These are phyloP conservation scores for Sporisorium sorghi DNA, from an alignment of 1,284 basidiomycete species.

Conservation along the genomic window DNA sequence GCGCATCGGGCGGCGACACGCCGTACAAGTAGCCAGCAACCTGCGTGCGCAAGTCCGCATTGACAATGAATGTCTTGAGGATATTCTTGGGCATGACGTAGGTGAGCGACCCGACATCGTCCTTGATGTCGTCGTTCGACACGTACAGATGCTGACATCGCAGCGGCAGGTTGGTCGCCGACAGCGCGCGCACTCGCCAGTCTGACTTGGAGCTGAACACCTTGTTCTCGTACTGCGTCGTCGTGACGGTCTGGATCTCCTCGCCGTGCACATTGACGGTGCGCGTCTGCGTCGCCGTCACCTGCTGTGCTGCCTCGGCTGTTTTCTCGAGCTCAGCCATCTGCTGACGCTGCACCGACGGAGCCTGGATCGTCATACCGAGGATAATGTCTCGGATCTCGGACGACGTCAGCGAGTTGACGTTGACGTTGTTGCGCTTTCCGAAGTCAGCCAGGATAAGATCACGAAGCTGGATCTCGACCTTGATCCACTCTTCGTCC, in stretches of 20 bases:
- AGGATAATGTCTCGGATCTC: conserved; percentile 77
- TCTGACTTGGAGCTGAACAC: conserved; percentile 98
- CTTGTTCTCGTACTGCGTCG: conserved; percentile 97
- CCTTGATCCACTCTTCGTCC: conserved; percentile 99
- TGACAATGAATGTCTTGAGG: conserved; percentile 91
- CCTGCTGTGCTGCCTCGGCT: conserved; percentile 90
- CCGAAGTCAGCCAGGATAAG: conserved; percentile 84
- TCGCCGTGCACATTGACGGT: conserved; percentile 98
- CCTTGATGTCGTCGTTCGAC: conserved; percentile 98
- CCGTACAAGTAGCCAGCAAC: conserved; percentile 95
- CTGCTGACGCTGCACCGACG: conserved; percentile 88
- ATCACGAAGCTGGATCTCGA: conserved; percentile 87
- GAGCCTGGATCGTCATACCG: conserved; percentile 88
- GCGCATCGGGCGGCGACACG: conserved; percentile 91
- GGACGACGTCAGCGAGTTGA: conserved; percentile 92
- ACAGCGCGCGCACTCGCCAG: conserved; percentile 96
- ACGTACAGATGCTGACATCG: conserved; percentile 98
- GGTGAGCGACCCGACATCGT: conserved; percentile 91
- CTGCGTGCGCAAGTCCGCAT: conserved; percentile 93
- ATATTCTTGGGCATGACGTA: conserved; percentile 98
- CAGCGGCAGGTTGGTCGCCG: conserved; percentile 92
- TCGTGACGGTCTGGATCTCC: conserved; percentile 93
- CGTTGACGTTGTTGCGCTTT: conserved; percentile 98
- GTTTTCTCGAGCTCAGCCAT: conserved; percentile 98
- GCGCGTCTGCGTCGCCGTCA: conserved; percentile 95